Evolutionary conservation across 306 rosid species (phyloP).

Genomic region (Citrullus amarus): DNA sequence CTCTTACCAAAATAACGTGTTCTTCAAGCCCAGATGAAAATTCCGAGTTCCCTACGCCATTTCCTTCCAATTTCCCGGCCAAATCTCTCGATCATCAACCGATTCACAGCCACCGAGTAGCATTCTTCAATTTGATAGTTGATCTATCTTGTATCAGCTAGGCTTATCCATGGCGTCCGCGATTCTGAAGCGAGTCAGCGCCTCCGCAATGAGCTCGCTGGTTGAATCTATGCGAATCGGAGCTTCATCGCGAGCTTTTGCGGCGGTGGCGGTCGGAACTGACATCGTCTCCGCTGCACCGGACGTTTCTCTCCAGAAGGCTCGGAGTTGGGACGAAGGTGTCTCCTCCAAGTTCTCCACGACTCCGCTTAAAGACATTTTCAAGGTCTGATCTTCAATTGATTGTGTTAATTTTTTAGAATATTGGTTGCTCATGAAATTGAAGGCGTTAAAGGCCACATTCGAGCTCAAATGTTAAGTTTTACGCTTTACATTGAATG

Average conservation of each 20-base stretch:
- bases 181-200: constrained; percentile 36
- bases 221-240: constrained; percentile 19
- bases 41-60: background rate
- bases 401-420: background rate
- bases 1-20: too few species aligned
- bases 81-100: background rate
- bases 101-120: background rate
- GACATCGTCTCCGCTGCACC: constrained; percentile 65
- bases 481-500: background rate
- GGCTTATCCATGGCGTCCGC: constrained; percentile 43
- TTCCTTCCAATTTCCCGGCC: background rate
- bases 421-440: background rate
- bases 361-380: constrained; percentile 65
- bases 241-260: constrained; percentile 33
- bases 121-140: background rate
- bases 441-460: background rate
- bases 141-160: background rate
- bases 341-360: constrained; percentile 76
- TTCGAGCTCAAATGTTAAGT: background rate
- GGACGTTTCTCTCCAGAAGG: constrained; percentile 73
- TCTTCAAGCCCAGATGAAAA: background rate
- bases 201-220: constrained; percentile 26
- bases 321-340: constrained; percentile 91
- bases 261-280: constrained; percentile 50
- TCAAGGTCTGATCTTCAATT: constrained; percentile 40